A percentile compares a stretch with the other conserved stretches of the same genome.
Conservation (phyloP, 225 moss, liverwort and hornwort species). For the Pseudisothecium myosuroides region DNA sequence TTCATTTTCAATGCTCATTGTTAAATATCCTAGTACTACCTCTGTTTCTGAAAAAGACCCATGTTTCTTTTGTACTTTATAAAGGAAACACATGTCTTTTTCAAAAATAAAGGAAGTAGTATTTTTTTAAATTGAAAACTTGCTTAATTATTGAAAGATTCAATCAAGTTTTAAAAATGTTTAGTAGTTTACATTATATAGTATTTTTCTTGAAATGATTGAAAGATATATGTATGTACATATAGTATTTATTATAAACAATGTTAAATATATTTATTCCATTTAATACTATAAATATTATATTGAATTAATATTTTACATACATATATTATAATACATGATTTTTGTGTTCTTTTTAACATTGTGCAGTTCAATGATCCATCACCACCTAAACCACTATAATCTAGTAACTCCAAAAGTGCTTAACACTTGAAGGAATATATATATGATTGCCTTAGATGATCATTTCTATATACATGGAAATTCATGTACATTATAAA, state of each 20-base stretch:
- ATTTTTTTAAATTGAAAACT: too few relatives aligned
- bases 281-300: background rate
- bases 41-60: too few relatives aligned
- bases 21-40: background rate
- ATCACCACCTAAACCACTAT: background rate
- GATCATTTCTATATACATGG: background rate
- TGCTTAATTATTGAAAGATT: background rate
- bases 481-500: background rate
- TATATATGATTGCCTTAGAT: accelerated
- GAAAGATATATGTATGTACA: background rate
- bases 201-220: background rate
- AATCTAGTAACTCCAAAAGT: too few relatives aligned
- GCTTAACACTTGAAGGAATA: accelerated
- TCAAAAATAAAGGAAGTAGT: too few relatives aligned
- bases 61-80: too few relatives aligned
- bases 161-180: background rate
- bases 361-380: background rate
- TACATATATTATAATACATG: background rate
- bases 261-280: background rate
- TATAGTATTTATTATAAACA: background rate
- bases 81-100: too few relatives aligned
- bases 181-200: background rate
- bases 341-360: background rate
- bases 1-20: accelerated
- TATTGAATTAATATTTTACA: background rate